Percentiles rank a stretch among this genome's conserved stretches.
These are phyloP conservation scores for Kwoniella europaea DNA, from an alignment of 768 basidiomycete species.

Conservation along the genomic window DNA sequence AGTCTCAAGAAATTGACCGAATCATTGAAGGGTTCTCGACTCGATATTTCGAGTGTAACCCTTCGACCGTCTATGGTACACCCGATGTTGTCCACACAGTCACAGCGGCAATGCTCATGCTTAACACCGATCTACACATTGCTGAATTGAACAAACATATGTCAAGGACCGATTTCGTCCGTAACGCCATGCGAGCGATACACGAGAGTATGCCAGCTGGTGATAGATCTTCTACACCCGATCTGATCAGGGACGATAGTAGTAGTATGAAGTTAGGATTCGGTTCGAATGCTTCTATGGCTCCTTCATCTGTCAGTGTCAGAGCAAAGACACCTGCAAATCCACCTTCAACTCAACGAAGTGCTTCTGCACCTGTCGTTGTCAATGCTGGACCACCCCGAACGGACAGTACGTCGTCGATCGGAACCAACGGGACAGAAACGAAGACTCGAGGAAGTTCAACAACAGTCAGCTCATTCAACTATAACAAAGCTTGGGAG, in stretches of 20 bases:
- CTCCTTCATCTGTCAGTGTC: conserved; percentile 20
- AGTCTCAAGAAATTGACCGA: conserved; percentile 97
- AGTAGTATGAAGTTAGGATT: conserved; percentile 30
- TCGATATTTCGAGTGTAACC: conserved; percentile 91
- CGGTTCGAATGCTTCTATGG: conserved; percentile 19
- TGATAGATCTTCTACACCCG: conserved; percentile 64
- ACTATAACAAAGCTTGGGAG: conserved; percentile 71
- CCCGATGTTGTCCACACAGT: conserved; percentile 93
- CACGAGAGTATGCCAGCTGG: conserved; percentile 71
- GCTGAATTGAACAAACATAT: conserved; percentile 86
- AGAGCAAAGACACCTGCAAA: conserved; percentile 15
- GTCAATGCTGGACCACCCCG: conserved; percentile 13
- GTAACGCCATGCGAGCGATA: conserved; percentile 86
- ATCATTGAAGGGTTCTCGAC: conserved; percentile 90
- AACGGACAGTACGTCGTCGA: conserved; percentile 19
- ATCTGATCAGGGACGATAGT: conserved; percentile 69
- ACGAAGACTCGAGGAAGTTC: conserved; percentile 28
- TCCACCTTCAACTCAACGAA: conserved; percentile 30
- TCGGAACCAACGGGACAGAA: conserved; percentile 11
- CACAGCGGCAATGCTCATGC: conserved; percentile 84
- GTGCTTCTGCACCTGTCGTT: conserved; percentile 41
- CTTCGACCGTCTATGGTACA: conserved; percentile 75
- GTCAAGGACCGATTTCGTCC: conserved; percentile 89
- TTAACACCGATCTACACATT: conserved; percentile 97
- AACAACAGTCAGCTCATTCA: conserved; percentile 45